Evolutionary conservation across 495 filamentous ascomycete species (phyloP), one percentile per base, ranked within the genome.

Genomic region (Apodospora peruviana): DNA sequence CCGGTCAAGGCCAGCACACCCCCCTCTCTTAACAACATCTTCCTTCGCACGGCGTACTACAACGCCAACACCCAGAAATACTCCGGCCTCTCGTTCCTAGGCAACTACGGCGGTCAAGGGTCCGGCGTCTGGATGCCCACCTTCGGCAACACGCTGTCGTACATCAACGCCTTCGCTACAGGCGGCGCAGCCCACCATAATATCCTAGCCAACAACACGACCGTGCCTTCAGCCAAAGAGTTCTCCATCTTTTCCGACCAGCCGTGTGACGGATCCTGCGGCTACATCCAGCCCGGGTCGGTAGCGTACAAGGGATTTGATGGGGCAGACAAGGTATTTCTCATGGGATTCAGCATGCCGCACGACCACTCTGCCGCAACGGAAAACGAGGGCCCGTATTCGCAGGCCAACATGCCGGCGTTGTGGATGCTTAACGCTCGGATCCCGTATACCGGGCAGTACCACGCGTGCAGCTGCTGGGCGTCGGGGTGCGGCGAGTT

Each of bases 371-470:
- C 9, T 0, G n/a, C n/a, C n/a, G n/a, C n/a, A n/a, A n/a, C n/a
- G n/a, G n/a, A n/a, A n/a, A n/a, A n/a, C n/a, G n/a, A n/a, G n/a
- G 27, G 22, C 12, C 14, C 43, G 8, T 11, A 22, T 18, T 38
- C 11, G 18, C 39, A 41, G 19, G 65, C 46, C 27, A 72, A 86
- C 60, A 79, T 81, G 76, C 83, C 83, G 3, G 74, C 83, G 5
- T 75, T 81, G 59, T 88, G 86, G 86, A 62, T 82, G 22, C 71
- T 88, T 22, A 89, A 89, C 67, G 80, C 82, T 5, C 71, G 76
- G 36, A 86, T 90, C 48, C 78, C 83, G 2, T 73, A 75, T 29
- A 85, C 80, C 2, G 64, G 73, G 0, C 85, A 89, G 55, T 89
- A 88, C 62, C 62, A 63, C 40, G 51, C 65, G 0, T 90, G 86